Evolutionary conservation across 2,329 filamentous ascomycete species (phyloP), one percentile per base, ranked within the genome.

Genomic region (Pleoardoris graminearum): DNA sequence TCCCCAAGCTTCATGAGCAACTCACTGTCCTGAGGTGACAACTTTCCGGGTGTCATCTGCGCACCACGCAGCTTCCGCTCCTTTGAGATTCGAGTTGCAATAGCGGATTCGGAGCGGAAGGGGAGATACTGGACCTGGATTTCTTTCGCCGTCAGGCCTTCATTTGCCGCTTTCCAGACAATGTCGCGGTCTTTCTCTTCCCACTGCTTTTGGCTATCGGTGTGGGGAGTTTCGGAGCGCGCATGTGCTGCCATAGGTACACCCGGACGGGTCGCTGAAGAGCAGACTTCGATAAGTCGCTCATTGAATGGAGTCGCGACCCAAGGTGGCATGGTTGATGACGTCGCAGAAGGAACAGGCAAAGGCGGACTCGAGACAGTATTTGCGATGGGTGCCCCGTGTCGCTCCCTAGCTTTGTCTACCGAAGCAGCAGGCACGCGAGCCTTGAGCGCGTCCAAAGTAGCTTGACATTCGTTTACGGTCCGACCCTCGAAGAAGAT

Each of bases 401-500:
- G 10, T 4, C 4, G 12, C 12, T 25, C 12, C 3, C 14, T 8
- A 16, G 3, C 30, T 25, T 35, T 5, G 6, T 33, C 41, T 10
- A 44, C 12, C 2, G 41, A 22, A 3, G 19, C 11, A 12, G 22
- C 16, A 1, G 41, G 30, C 7, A 25, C 14, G 7, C 21, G 4
- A 7, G 30, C 8, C 21, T 35, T 16, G 10, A 36, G 7, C 1
- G 7, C 12, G 0, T 25, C 29, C 7, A 46, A 17, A 6, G 8
- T 23, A 25, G 5, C 14, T 16, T 46, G 29, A 25, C 43, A 46
- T 8, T 46, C 43, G 3, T 25, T 14, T 4, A 25, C 30, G 14
- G 43, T 46, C 21, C 43, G 43, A 10, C 43, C 43, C 30, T 46
- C 43, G 10, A 36, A 46, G 43, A 46, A 46, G 1, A 36, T 2